These are phyloP conservation scores for Phytophthora ohioensis DNA, from an alignment of 352 stramenopile genomes.

Conservation along the genomic window DNA sequence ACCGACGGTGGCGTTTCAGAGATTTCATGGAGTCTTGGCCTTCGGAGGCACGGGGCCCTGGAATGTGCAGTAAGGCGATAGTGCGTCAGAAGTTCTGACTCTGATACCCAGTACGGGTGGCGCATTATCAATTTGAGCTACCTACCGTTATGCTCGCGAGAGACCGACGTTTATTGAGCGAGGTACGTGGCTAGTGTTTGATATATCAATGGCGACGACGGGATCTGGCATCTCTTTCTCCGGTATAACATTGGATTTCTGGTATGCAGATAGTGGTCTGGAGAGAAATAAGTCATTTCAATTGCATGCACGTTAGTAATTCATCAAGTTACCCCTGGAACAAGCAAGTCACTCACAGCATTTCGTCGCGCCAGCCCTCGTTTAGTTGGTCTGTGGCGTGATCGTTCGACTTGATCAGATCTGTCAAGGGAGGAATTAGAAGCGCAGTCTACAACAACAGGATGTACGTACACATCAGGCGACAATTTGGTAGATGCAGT, in stretches of 20 bases:
- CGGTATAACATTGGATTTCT: conserved; percentile 32
- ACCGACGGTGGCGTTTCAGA: conserved; percentile 79
- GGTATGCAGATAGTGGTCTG: conserved; percentile 45
- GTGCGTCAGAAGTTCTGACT: conserved; percentile 14
- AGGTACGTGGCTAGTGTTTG: conserved; percentile 36
- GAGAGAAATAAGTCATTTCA: not conserved
- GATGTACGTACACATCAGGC: not conserved
- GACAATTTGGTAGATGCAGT: not conserved
- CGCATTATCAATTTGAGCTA: conserved; percentile 1
- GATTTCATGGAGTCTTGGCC: conserved; percentile 69
- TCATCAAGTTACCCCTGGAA: not conserved
- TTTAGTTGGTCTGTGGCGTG: conserved; percentile 24
- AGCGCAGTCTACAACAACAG: not conserved
- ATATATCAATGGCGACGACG: conserved; percentile 31
- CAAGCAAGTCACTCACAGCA: conserved; percentile 40
- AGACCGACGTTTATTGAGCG: conserved; percentile 2
- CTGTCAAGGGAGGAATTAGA: not conserved
- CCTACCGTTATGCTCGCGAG: conserved; percentile 7
- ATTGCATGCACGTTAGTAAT: not conserved
- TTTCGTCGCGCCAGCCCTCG: conserved; percentile 55
- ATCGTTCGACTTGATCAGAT: not conserved
- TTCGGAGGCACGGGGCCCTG: conserved; percentile 61
- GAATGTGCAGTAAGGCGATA: conserved; percentile 66
- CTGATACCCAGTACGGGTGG: conserved; percentile 23
- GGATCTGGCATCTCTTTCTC: conserved; percentile 31